Percentiles rank a stretch among this genome's conserved stretches.
These are phyloP conservation scores for Euphrasia confusa DNA, from an alignment of 257 asterid species.

Conservation along the genomic window DNA sequence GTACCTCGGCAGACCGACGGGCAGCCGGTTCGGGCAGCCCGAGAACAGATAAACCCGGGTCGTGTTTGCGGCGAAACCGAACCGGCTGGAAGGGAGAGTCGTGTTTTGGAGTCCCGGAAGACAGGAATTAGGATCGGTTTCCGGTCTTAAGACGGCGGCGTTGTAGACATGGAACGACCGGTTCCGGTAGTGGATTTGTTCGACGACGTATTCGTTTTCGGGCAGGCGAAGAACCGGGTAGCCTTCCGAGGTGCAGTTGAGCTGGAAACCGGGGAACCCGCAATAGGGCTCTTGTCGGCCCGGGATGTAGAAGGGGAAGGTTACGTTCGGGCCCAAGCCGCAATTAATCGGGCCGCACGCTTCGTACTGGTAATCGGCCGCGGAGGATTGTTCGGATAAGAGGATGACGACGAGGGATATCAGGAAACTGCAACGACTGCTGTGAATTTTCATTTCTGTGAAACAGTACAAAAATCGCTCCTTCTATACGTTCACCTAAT, in stretches of 20 bases:
- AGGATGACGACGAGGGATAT: constrained; percentile 28
- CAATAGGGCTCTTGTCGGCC: constrained; percentile 39
- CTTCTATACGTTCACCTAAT: too few species aligned
- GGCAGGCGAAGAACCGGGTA: constrained; percentile 33
- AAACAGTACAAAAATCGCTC: too few species aligned
- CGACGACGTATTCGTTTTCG: constrained; percentile 29
- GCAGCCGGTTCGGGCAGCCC: neutral
- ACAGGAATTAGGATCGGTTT: constrained; percentile 17
- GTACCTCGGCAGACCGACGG: neutral
- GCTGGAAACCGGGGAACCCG: constrained; percentile 36
- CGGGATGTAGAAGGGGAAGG: constrained; percentile 50
- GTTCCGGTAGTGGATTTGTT: constrained; percentile 29
- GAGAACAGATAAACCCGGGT: neutral
- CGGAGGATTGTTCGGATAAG: constrained; percentile 27
- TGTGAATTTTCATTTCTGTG: neutral
- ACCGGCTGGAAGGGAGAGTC: neutral
- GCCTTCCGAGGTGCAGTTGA: constrained; percentile 33
- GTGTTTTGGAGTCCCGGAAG: constrained; percentile 32
- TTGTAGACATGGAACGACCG: constrained; percentile 25
- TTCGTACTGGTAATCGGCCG: constrained; percentile 35
- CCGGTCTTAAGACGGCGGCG: constrained; percentile 18
- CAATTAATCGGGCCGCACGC: constrained; percentile 41
- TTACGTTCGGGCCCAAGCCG: constrained; percentile 38
- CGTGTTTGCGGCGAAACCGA: neutral
- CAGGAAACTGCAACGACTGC: too few species aligned